These are phyloP conservation scores for Fraxinus velutina DNA, from an alignment of 305 asterid genomes.

Conservation along the genomic window DNA sequence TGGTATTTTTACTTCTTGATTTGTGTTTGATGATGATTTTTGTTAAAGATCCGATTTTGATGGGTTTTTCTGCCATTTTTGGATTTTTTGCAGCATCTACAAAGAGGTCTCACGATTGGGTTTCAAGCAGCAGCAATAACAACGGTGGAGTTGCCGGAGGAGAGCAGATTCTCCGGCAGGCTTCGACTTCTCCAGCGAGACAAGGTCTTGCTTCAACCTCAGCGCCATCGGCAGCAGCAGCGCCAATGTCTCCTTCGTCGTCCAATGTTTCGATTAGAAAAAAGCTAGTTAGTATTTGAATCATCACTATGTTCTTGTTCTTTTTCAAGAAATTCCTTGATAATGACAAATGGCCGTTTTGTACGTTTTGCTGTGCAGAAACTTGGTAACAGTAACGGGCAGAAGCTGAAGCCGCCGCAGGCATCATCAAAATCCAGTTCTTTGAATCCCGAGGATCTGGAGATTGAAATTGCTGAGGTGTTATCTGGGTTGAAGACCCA, in stretches of 20 bases:
- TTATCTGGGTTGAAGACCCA: constrained; percentile 80
- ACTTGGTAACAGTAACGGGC: constrained; percentile 43
- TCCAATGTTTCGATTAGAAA: constrained; percentile 66
- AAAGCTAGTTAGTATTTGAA: constrained; percentile 62
- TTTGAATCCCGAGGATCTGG: constrained; percentile 79
- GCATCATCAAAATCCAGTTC: constrained; percentile 52
- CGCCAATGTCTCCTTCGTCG: constrained; percentile 85
- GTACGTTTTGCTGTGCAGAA: constrained; percentile 44
- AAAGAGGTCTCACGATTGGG: constrained; percentile 91
- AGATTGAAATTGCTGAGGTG: constrained; percentile 93
- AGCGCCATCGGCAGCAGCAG: constrained; percentile 46
- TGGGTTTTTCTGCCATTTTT: constrained; percentile 2
- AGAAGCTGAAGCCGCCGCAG: constrained; percentile 70
- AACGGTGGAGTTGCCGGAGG: constrained; percentile 45
- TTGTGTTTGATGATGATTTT: not conserved
- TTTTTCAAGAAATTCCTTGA: not conserved
- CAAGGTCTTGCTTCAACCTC: constrained; percentile 37
- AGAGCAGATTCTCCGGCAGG: constrained; percentile 55
- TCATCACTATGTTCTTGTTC: not conserved
- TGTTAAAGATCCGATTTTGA: constrained; percentile 9
- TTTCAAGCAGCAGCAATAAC: constrained; percentile 50
- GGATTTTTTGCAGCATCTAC: constrained; percentile 51
- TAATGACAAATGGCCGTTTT: not conserved
- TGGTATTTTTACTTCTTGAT: constrained; percentile 32
- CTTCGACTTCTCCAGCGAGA: constrained; percentile 65